Evolutionary conservation across 345 rosid genomes (phyloP).

Genomic region (Populus alba): DNA sequence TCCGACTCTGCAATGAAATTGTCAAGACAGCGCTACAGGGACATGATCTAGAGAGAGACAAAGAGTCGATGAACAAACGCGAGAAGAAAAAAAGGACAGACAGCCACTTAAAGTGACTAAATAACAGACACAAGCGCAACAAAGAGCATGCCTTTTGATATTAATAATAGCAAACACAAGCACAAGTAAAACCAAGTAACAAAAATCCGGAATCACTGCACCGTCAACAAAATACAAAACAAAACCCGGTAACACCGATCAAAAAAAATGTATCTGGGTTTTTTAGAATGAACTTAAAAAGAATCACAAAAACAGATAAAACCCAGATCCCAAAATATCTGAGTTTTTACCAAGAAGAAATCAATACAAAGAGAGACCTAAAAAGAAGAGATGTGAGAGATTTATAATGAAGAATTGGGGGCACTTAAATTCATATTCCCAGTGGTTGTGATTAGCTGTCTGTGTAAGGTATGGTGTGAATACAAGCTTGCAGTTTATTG

Average conservation of each 20-base stretch:
- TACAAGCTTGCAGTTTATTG: background rate
- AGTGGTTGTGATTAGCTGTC: conserved; percentile 6
- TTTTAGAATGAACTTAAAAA: background rate
- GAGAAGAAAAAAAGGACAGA: background rate
- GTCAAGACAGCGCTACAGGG: background rate
- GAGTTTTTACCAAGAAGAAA: background rate
- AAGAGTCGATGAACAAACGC: background rate
- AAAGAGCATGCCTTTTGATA: background rate
- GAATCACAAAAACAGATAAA: background rate
- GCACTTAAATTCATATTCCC: background rate
- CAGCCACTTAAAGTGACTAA: background rate
- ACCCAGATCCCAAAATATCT: conserved; percentile 22
- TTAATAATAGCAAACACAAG: background rate
- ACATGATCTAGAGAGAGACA: background rate
- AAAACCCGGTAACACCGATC: background rate
- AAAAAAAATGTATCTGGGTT: conserved; percentile 1
- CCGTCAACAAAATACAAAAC: background rate
- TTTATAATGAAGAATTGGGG: background rate
- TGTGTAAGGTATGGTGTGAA: background rate
- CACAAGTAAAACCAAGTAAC: background rate
- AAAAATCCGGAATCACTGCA: background rate
- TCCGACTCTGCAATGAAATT: background rate
- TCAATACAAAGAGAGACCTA: background rate
- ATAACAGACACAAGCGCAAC: background rate
- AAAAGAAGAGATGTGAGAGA: background rate